Conservation (phyloP, 2,329 filamentous ascomycete species). For the Neophaeococcomyces mojaviensis region DNA sequence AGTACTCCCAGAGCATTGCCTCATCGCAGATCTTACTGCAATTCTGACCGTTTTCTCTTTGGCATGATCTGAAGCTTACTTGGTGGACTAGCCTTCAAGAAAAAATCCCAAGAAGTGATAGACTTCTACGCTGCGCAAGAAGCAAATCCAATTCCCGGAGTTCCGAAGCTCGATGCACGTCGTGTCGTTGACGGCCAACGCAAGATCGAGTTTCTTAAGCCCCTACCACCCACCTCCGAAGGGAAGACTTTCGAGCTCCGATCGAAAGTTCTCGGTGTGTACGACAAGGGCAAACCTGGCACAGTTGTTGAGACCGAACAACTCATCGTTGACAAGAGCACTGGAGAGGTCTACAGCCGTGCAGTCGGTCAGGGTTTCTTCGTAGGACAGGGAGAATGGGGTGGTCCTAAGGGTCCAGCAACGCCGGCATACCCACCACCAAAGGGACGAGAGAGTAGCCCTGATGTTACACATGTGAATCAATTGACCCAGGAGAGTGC, state of each 20-base stretch:
- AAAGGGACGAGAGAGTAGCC: constrained; percentile 49
- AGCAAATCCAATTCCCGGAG: constrained; percentile 60
- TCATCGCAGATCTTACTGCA: too few species aligned
- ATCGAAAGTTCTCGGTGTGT: constrained; percentile 72
- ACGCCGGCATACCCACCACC: constrained; percentile 72
- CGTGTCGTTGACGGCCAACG: constrained; percentile 80
- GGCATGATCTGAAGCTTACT: not conserved
- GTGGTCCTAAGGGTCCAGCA: constrained; percentile 80
- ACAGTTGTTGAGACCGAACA: constrained; percentile 75
- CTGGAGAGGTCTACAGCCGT: constrained; percentile 63
- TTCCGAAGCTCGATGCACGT: constrained; percentile 67
- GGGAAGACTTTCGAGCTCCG: constrained; percentile 69
- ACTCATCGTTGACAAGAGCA: constrained; percentile 62
- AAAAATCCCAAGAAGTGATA: constrained; percentile 64
- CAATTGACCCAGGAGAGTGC: constrained; percentile 67
- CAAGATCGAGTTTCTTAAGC: constrained; percentile 67
- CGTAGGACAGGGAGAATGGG: constrained; percentile 75
- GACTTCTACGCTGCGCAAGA: constrained; percentile 73
- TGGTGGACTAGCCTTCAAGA: constrained; percentile 59
- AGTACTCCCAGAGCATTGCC: constrained; percentile 23
- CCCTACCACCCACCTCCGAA: constrained; percentile 62
- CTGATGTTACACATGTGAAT: constrained; percentile 63
- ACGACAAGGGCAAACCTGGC: constrained; percentile 80
- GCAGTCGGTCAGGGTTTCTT: constrained; percentile 68
- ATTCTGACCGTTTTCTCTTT: constrained; percentile 27